phyloP scores from a whole-genome alignment of 2,329 filamentous ascomycete species.

The Ascochyta lentis region DNA sequence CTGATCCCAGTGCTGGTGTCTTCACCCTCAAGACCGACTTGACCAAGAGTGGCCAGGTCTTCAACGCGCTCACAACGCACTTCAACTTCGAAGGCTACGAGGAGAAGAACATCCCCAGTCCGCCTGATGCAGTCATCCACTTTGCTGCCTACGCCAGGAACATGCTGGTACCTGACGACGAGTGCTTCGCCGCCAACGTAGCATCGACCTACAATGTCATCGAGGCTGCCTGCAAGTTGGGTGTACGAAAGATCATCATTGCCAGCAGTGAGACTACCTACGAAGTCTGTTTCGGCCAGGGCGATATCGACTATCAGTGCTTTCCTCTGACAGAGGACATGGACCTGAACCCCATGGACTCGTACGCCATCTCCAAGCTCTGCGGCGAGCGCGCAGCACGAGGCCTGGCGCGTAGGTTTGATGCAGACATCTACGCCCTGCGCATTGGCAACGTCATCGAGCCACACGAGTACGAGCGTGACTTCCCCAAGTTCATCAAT shows the following conservation, averaged over 20 bases:
- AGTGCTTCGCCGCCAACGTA: slow-evolving; percentile 64
- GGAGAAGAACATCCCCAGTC: slow-evolving; percentile 50
- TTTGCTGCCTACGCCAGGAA: slow-evolving; percentile 65
- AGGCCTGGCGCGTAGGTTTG: slow-evolving; percentile 63
- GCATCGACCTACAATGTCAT: slow-evolving; percentile 67
- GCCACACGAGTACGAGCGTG: slow-evolving; percentile 64
- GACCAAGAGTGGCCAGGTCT: slow-evolving; percentile 62
- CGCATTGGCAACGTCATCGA: slow-evolving; percentile 68
- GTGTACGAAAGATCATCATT: slow-evolving; percentile 67
- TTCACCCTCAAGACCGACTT: slow-evolving; percentile 64
- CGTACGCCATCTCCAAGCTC: slow-evolving; percentile 67
- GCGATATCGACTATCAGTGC: slow-evolving; percentile 61
- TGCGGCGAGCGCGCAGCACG: slow-evolving; percentile 64
- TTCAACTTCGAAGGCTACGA: slow-evolving; percentile 61
- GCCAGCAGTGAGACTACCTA: slow-evolving; percentile 67
- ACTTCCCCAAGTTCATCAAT: slow-evolving; percentile 60
- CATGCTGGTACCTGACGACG: slow-evolving; percentile 67
- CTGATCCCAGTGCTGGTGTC: slow-evolving; percentile 52
- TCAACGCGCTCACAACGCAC: slow-evolving; percentile 62
- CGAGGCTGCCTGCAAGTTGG: slow-evolving; percentile 67
- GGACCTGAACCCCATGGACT: slow-evolving; percentile 67
- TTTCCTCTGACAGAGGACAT: slow-evolving; percentile 67
- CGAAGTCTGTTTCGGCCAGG: slow-evolving; percentile 67
- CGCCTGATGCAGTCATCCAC: slow-evolving; percentile 68
- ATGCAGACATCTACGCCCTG: slow-evolving; percentile 65